Base-by-base conservation (phyloP, 108 stramenopile species). In the Chaetoceros tenuissimus region DNA sequence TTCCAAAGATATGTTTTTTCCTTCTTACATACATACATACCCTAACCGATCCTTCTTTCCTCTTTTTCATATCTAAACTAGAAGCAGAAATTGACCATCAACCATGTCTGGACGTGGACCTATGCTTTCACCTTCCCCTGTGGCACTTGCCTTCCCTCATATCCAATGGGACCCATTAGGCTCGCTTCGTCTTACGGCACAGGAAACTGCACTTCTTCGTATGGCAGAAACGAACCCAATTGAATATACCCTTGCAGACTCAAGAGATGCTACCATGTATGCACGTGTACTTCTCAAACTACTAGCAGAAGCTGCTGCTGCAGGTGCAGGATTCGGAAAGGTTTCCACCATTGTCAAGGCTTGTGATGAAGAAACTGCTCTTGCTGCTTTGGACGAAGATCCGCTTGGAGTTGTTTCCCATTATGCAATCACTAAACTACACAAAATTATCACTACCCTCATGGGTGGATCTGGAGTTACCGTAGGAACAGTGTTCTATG, bases 151-250 rank as follows among this genome's bases (percentile, higher is more conserved):
- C 54, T 74, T 74, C 64, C 57, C 62, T 26, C 69, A 70, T 46
- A 69, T 73, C 16, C 67, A 68, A 13, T 91, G 89, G 89, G 89
- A 91, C 57, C 79, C 89, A 10, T 51, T 91, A 24, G 76, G 72
- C 1, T 85, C 85, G 7, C 77, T 91, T 31, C 80, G 84, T 40
- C 73, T 91, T 8, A 87, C 89, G 51, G 83, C 89, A 2, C 89
- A 91, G 60, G 89, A 91, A 55, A 87, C 89, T 0, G 89, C 89
- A 0, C 58, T 91, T 18, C 69, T 91, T 47, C 82, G 89, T 46
- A 91, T 91, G 89, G 89, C 89, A 23, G 89, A 91, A 53, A 91
- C 85, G 25, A 91, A 91, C 57, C 85, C 85, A 28, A 87, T 91
- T 59, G 89, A 87, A 58, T 91, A 91, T 57, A 91, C 89, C 18